A percentile compares a stretch with the other conserved stretches of the same genome.
Evolutionary conservation across 192 early-diverging fungal genomes (phyloP).

Genomic region (Rhizophlyctis rosea): DNA sequence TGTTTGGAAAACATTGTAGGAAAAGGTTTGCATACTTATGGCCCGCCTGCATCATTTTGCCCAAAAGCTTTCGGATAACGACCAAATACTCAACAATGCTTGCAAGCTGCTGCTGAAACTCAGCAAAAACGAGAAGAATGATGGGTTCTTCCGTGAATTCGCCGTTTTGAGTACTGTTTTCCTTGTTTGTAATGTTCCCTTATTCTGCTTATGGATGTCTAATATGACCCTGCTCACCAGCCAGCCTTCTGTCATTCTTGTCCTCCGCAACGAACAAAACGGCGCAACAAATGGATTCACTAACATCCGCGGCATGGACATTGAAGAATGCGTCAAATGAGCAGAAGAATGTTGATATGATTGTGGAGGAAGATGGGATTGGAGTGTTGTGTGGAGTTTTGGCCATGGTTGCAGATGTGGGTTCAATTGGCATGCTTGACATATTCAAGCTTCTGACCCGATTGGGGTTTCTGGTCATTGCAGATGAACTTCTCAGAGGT

Average conservation of each 20-base stretch:
- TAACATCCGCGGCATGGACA: conserved; percentile 14
- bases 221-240: too few relatives aligned
- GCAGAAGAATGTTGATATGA: not conserved
- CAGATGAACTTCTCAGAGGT: not conserved
- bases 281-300: too few relatives aligned
- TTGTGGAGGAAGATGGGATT: not conserved
- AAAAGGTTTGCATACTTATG: not conserved
- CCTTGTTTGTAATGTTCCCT: conserved; percentile 16
- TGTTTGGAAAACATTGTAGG: not conserved
- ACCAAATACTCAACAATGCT: conserved; percentile 30
- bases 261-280: too few relatives aligned
- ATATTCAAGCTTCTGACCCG: too few relatives aligned
- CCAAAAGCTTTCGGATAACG: conserved; percentile 28
- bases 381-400: not conserved
- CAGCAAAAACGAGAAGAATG: conserved; percentile 37
- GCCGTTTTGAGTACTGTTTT: conserved; percentile 18
- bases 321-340: conserved; percentile 25
- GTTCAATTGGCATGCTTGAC: not conserved
- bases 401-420: not conserved
- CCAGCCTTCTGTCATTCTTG: too few relatives aligned
- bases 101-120: conserved; percentile 41
- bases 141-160: conserved; percentile 21
- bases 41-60: not conserved
- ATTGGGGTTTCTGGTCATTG: not conserved
- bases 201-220: too few relatives aligned